phyloP scores from a whole-genome alignment of 2,329 filamentous ascomycete species.

The Sporothrix brasiliensis region DNA sequence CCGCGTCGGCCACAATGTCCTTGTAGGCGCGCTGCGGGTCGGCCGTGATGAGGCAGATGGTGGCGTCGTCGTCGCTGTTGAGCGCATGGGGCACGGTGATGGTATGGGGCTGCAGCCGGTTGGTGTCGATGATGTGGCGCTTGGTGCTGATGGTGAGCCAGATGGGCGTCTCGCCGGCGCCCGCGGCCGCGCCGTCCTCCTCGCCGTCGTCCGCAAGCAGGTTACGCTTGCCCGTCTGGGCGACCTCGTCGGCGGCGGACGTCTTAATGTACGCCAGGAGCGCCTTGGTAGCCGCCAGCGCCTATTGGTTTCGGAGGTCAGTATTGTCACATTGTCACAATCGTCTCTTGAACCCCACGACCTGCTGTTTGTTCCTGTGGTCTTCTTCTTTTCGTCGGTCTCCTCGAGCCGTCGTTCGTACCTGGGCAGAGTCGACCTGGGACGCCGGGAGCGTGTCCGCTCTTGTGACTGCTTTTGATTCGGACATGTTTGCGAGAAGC shows the following conservation, averaged over 20 bases:
- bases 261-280: constrained; percentile 65
- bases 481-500: constrained; percentile 31
- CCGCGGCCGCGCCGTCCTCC: constrained; percentile 41
- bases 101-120: constrained; percentile 80
- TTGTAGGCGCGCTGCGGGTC: constrained; percentile 84
- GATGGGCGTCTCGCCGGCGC: constrained; percentile 55
- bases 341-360: not conserved
- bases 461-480: constrained; percentile 30
- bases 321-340: not conserved
- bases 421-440: constrained; percentile 33
- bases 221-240: constrained; percentile 57
- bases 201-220: constrained; percentile 53
- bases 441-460: constrained; percentile 29
- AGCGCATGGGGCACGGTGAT: constrained; percentile 77
- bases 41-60: constrained; percentile 79
- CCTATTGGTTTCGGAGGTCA: constrained; percentile 45
- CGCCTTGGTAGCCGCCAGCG: constrained; percentile 64
- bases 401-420: constrained; percentile 9
- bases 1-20: constrained; percentile 74
- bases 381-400: not conserved
- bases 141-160: constrained; percentile 68
- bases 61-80: constrained; percentile 65
- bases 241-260: constrained; percentile 52
- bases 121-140: constrained; percentile 70
- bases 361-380: not conserved